Evolutionary conservation across 352 stramenopile species (phyloP), one percentile per base, ranked within the genome.

Genomic region (Phytophthora macrochlamydospora): DNA sequence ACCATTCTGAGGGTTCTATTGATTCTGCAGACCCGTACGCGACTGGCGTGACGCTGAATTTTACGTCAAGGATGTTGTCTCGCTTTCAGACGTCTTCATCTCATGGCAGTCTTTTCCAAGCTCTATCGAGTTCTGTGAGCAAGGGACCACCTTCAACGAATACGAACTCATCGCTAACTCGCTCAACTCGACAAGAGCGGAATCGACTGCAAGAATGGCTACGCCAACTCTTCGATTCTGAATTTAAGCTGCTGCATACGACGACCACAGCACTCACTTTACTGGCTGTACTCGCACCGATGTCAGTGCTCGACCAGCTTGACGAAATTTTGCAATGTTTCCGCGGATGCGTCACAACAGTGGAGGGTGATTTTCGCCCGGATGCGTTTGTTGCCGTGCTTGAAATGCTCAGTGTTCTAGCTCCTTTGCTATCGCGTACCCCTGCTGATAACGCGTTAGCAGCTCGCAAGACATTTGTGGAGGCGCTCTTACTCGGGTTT

Each of bases 51-150:
- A 40, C 65, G 6, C 54, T 76, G 35, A 62, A 78, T 5, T 93
- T 94, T 57, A 91, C 84, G 2, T 90, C 84, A n/a, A 79, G 86
- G 14, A 76, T 94, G 28, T 56, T 93, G 14, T 94, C 84, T n/a
- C 80, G 81, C 18, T 83, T 94, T 13, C 81, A 92, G 18, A 80
- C 72, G 11, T 76, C 67, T 37, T 46, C 63, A 7, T 86, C 84
- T 0, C 75, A 88, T 12, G 76, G 71, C 4, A 85, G 78, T 59
- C 56, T 93, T 7, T 92, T 92, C 43, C 71, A 88, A 33, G 78
- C 73, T 13, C 49, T 92, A 9, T 81, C 78, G 24, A 74, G 75
- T 4, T 75, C 83, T 1, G 66, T 70, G 37, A 69, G 44, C 49
- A 78, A 78, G 51, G 55, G 61, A 11, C 55, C 61, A 51, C 14